Evolutionary conservation across 2,329 filamentous ascomycete genomes (phyloP).

Genomic region (Xylariaceae sp.): DNA sequence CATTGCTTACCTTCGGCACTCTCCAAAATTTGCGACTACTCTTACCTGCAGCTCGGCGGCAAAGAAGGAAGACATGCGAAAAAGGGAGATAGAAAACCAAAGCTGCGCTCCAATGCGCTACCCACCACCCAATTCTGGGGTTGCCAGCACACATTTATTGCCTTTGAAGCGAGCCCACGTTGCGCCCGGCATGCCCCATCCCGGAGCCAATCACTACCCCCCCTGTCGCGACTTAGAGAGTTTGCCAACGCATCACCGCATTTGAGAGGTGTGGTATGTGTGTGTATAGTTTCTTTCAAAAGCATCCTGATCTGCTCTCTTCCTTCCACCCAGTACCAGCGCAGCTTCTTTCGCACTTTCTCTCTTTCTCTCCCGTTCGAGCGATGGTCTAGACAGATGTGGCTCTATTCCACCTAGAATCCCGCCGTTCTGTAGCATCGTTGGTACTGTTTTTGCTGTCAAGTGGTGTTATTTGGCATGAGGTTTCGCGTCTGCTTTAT

Average conservation of each 20-base stretch:
- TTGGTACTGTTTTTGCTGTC: too few species aligned
- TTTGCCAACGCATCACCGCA: conserved; percentile 46
- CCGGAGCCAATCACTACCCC: conserved; percentile 38
- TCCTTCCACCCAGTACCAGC: conserved; percentile 32
- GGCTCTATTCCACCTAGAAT: too few species aligned
- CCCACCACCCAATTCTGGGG: conserved; percentile 27
- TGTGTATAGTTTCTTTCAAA: conserved; percentile 37
- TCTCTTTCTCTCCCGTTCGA: conserved; percentile 16
- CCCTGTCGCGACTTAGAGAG: conserved; percentile 37
- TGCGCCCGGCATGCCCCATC: conserved; percentile 33
- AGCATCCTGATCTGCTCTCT: conserved; percentile 27
- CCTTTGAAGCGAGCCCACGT: conserved; percentile 35
- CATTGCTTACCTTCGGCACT: too few species aligned
- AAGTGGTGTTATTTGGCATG: conserved; percentile 18
- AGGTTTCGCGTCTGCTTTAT: neutral
- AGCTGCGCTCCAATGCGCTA: conserved; percentile 22
- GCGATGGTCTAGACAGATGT: conserved; percentile 3
- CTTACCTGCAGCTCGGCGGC: too few species aligned
- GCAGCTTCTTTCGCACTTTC: conserved; percentile 28
- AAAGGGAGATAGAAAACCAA: too few species aligned
- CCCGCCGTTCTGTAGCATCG: too few species aligned
- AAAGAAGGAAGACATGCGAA: too few species aligned
- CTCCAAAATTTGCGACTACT: too few species aligned
- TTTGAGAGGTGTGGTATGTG: conserved; percentile 43
- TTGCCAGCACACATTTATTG: conserved; percentile 27